Base-by-base conservation (phyloP, 768 basidiomycete species). In the Antrodiella citrinella region DNA sequence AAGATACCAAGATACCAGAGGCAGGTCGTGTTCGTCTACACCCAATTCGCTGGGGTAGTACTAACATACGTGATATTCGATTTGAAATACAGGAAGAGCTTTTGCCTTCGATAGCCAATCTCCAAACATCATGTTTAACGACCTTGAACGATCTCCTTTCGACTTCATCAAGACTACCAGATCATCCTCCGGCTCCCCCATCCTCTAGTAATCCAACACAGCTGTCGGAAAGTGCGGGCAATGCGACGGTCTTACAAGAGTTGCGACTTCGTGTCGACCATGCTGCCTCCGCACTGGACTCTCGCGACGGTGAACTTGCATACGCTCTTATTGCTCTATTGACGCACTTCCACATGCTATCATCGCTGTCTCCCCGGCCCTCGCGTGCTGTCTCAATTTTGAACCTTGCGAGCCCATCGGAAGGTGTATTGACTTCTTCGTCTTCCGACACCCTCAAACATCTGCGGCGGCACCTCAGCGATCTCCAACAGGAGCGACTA, bases 111-210 rank as follows among this genome's bases (percentile, higher is more conserved):
- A 82, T 91, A 55, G 69, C 74, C 12, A 74, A 77, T 49, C 85
- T 91, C 25, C 82, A 88, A 57, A 76, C 73, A 51, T 86, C 85
- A 15, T 89, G 85, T 62, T 59, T 91, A 21, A 81, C 81, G 71
- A 85, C 84, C 2, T 69, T 91, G 44, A 79, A 81, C 57, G 82
- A 79, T 62, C 71, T 90, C 19, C 68, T 41, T 60, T 44, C 26
- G 67, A 64, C 50, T 73, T 4, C 53, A 58, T 21, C 72, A 74
- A 9, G 78, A 82, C 3, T 71, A 87, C 4, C 77, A 80, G 44
- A 81, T 76, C 10, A 75, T 87, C 15, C 71, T 86, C 15, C 61
- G 72, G 44, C 82, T 84, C 60, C 73, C 87, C 15, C 80, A 84
- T 26, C 73, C 69, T 52, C 69, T 70, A 45, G 73, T 75, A 38